Conservation (phyloP, 23 red algal genomes). For the Gracilaria domingensis region DNA sequence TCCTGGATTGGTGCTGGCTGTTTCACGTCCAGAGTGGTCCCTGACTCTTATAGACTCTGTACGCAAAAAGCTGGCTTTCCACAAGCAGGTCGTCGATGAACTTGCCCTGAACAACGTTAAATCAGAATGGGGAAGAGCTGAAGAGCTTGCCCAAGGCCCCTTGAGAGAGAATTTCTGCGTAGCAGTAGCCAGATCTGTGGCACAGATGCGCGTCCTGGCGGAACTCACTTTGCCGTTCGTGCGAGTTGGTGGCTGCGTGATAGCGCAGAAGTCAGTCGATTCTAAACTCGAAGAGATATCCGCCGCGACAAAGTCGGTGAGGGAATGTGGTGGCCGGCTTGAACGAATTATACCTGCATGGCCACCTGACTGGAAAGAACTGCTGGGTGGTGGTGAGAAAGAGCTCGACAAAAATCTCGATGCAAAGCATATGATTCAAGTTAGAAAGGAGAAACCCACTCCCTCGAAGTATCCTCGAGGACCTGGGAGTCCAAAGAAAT, state of each 20-base stretch:
- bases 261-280: conserved; percentile 86
- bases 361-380: conserved; percentile 16
- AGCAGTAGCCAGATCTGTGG: conserved; percentile 82
- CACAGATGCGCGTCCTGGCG: conserved; percentile 65
- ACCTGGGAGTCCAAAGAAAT: conserved; percentile 49
- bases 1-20: conserved; percentile 87
- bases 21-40: conserved; percentile 73
- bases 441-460: conserved; percentile 56
- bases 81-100: conserved; percentile 39
- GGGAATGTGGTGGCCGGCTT: conserved; percentile 8
- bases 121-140: conserved; percentile 80
- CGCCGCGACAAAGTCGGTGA: conserved; percentile 27
- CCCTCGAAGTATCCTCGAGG: conserved; percentile 44
- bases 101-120: conserved; percentile 79
- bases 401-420: conserved; percentile 21
- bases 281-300: conserved; percentile 37
- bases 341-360: conserved; percentile 26
- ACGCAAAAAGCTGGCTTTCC: conserved; percentile 81
- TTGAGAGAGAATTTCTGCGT: conserved; percentile 71
- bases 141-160: conserved; percentile 35
- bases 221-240: conserved; percentile 85
- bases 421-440: conserved; percentile 27
- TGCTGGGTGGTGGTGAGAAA: neutral
- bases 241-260: conserved; percentile 73
- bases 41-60: conserved; percentile 81